Evolutionary conservation across 1,139 yeast species (phyloP), one percentile per base, ranked within the genome.

Genomic region (Taphrina confusa): DNA sequence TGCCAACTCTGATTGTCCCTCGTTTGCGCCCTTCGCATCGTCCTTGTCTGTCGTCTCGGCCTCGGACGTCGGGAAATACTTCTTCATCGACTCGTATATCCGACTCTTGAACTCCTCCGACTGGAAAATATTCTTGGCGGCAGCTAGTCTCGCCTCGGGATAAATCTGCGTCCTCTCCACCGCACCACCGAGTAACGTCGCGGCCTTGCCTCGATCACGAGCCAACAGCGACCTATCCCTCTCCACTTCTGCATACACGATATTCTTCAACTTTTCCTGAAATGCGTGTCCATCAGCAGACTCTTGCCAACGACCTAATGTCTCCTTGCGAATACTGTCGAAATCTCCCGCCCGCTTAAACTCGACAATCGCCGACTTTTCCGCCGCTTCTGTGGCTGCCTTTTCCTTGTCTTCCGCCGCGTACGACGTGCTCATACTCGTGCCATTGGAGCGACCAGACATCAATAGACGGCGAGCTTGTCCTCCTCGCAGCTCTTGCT

Each of bases 131-230:
- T 44, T 45, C 34, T 42, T 36, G n/a, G 51, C 47, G 4, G 58
- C 58, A 16, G 49, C 51, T 8, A 42, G 22, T 31, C 44, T 34
- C 9, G 55, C 55, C 9, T 56, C 55, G 14, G 54, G 44, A 46
- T 56, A 56, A 14, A 46, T 18, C 25, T 36, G 50, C 11, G 52
- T 56, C n/a, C 60, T 46, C 16, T 57, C 61, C 11, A 57, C 61
- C 18, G 57, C 47, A 6, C 57, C 56, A 14, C 57, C 50, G 18
- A 57, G 18, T 30, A 57, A 23, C 11, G 56, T 49, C n/a, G 57
- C 56, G 11, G 61, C 61, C 37, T 57, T 57, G 30, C 57, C 56
- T 18, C 61, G 51, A 25, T 57, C 61, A 6, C 56, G 56, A 4
- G 56, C 61, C 22, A 40, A 34, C 8, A 57, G 20, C 4, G 57